Evolutionary conservation across 495 filamentous ascomycete species (phyloP).

Genomic region (Pyrenula aspistea): DNA sequence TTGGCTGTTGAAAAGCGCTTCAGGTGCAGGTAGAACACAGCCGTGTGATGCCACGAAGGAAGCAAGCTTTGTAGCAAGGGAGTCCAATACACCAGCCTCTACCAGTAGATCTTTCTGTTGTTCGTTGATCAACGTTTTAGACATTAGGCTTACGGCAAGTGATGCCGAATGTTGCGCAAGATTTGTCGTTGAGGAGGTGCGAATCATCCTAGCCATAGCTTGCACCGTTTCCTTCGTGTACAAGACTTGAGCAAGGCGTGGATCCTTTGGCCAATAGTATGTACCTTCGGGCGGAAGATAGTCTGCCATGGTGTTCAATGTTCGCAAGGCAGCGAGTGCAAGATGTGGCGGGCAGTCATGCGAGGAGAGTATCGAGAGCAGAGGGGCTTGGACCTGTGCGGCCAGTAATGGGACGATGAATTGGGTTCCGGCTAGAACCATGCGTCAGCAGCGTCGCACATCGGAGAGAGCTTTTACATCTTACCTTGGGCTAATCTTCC

Average conservation of each 20-base stretch:
- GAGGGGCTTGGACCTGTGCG: constrained; percentile 47
- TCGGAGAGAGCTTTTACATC: constrained; percentile 8
- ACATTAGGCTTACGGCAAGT: constrained; percentile 55
- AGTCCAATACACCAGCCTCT: constrained; percentile 64
- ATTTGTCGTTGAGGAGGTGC: constrained; percentile 35
- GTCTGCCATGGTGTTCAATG: constrained; percentile 61
- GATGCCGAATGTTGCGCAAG: constrained; percentile 54
- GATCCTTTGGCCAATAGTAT: constrained; percentile 27
- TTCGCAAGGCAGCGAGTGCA: constrained; percentile 59
- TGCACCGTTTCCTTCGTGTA: constrained; percentile 47
- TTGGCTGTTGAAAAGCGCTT: constrained; percentile 22
- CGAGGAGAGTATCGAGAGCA: constrained; percentile 58
- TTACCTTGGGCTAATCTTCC: constrained; percentile 78
- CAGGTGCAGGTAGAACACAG: constrained; percentile 45
- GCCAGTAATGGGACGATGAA: constrained; percentile 66
- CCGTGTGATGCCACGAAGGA: constrained; percentile 58
- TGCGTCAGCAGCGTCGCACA: neutral
- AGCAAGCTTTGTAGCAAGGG: constrained; percentile 64
- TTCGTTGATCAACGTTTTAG: constrained; percentile 55
- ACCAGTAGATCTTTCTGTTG: constrained; percentile 56
- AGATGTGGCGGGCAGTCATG: constrained; percentile 50
- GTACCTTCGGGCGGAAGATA: constrained; percentile 40
- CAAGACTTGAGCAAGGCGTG: constrained; percentile 48
- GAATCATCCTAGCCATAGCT: constrained; percentile 51
- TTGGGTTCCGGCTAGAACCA: constrained; percentile 55